Percentiles rank a stretch among this genome's conserved stretches.
phyloP scores from a whole-genome alignment of 805 yeast species.

The Zygoascus biomembranicola region DNA sequence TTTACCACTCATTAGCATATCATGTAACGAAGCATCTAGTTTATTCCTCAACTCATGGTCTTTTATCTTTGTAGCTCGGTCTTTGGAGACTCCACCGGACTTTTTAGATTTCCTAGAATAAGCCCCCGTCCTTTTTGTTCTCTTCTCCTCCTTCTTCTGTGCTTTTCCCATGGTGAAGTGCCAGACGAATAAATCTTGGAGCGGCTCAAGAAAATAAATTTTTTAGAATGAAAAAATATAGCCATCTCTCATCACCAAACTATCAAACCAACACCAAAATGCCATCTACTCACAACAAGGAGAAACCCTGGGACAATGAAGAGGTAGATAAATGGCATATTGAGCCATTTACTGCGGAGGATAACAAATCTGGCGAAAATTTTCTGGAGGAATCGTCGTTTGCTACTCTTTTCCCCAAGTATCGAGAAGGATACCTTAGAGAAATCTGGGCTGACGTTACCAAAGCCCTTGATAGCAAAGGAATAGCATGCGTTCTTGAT shows the following conservation, averaged over 20 bases:
- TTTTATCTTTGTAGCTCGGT: conserved; percentile 4
- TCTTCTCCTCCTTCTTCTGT: not conserved
- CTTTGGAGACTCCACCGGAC: not conserved
- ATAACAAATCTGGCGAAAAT: conserved; percentile 76
- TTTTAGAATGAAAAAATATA: not conserved
- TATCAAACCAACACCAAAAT: conserved; percentile 30
- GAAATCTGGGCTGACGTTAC: conserved; percentile 94
- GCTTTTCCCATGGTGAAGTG: not conserved
- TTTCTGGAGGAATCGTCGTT: conserved; percentile 95
- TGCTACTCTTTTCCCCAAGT: conserved; percentile 92
- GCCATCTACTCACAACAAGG: conserved; percentile 91
- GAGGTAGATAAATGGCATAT: conserved; percentile 89
- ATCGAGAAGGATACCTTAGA: conserved; percentile 83
- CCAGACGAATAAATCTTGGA: not conserved
- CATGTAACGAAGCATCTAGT: conserved; percentile 8
- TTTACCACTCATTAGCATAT: not conserved
- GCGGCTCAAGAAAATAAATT: not conserved
- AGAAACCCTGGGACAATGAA: conserved; percentile 96
- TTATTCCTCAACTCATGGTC: conserved; percentile 4
- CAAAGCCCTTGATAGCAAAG: conserved; percentile 56
- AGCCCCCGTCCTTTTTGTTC: not conserved
- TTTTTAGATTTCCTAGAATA: not conserved
- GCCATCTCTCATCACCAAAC: conserved; percentile 6
- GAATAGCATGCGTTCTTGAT: conserved; percentile 77
- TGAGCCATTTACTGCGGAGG: conserved; percentile 84